Base-by-base conservation (phyloP, 1,284 basidiomycete species). In the Puccinia novopanici region DNA sequence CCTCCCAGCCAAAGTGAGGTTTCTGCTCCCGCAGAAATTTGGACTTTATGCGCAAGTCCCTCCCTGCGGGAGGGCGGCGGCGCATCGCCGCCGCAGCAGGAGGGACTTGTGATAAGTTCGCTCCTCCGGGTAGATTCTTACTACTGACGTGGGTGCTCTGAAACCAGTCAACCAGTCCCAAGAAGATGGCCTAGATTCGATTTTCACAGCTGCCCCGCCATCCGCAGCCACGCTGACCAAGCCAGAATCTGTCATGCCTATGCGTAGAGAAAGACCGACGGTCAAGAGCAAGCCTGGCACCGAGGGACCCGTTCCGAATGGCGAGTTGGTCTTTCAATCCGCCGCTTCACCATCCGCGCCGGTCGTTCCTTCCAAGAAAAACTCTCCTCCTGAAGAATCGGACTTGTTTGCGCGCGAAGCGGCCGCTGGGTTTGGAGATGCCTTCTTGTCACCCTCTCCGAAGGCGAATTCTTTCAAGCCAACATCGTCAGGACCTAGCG, bases 191-290 rank as follows among this genome's bases (percentile, higher is more conserved):
- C 70, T 42, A 30, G 82, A 55, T 70, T 63, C 42, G 52, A 78
- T 63, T 65, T 74, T 70, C 72, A 71, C n/a, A 52, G 40, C 52
- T 73, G 65, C 50, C 24, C 68, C 42, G 61, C 15, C 8, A 67
- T 8, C 61, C 42, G 12, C 71, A 48, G 9, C 54, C 63, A 22
- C 71, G 55, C 10, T 81, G 24, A 15, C 61, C 65, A 48, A 63
- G 24, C 82, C 80, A 0, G 83, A 84, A 45, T 82, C 82, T 30
- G 84, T 87, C 80, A 84, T 85, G 0, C 86, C 86, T 3, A 87
- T 87, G 86, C 83, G 86, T 6, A 83, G 86, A 3, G 86, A 86
- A 0, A 82, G 86, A 27, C 86, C 86, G 15, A 76, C 72, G 22
- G 27, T 71, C 24, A 80, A 80, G 40, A 57, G 54, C 40, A 79